A percentile compares a stretch with the other conserved stretches of the same genome.
These are phyloP conservation scores for Alternaria sp. DNA, from an alignment of 2,329 filamentous ascomycete species.

Conservation along the genomic window DNA sequence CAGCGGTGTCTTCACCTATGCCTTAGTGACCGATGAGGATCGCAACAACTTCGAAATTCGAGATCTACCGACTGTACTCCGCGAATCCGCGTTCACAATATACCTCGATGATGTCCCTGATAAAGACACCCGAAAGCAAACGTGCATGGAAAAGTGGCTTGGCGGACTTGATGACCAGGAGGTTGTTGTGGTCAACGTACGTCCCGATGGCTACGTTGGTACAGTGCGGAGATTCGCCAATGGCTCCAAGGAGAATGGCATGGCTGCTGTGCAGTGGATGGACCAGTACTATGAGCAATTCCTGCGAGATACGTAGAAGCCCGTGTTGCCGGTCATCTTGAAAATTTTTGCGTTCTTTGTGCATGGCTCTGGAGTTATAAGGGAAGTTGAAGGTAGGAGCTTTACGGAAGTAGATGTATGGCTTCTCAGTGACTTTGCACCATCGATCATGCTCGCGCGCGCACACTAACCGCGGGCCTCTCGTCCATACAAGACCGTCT, in stretches of 20 bases:
- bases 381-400: neutral
- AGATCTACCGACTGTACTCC: slow-evolving; percentile 68
- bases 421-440: neutral
- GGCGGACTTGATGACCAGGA: slow-evolving; percentile 65
- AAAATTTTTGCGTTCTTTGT: neutral
- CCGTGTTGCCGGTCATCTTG: neutral
- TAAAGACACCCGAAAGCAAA: slow-evolving; percentile 60
- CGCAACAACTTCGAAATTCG: slow-evolving; percentile 71
- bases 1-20: slow-evolving; percentile 74
- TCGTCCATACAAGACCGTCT: neutral
- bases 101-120: slow-evolving; percentile 73
- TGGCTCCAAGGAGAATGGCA: slow-evolving; percentile 41
- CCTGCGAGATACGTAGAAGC: slow-evolving; percentile 44
- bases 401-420: neutral
- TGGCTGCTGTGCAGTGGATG: slow-evolving; percentile 56
- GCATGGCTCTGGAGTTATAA: slow-evolving; percentile 7
- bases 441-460: neutral
- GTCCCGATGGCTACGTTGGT: slow-evolving; percentile 78
- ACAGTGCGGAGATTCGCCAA: slow-evolving; percentile 60
- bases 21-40: slow-evolving; percentile 68
- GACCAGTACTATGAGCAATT: slow-evolving; percentile 62
- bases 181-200: slow-evolving; percentile 71
- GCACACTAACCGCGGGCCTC: neutral
- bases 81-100: slow-evolving; percentile 74
- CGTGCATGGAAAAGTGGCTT: slow-evolving; percentile 74